Conservation (phyloP, 306 rosid genomes). For the Rosa lucieae region DNA sequence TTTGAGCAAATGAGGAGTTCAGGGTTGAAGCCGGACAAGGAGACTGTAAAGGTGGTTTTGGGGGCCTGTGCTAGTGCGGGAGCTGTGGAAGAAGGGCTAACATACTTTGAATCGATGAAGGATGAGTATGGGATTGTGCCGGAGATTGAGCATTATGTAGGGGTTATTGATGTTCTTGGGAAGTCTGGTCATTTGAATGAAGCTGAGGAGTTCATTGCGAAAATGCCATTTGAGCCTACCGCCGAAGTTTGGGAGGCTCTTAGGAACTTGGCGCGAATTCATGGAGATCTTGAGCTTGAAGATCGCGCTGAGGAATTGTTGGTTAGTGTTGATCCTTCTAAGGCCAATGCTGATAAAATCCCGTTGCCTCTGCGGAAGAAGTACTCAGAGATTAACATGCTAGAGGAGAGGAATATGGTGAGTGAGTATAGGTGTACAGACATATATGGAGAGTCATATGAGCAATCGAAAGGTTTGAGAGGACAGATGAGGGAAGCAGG, state of each 20-base stretch:
- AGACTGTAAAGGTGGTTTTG: slow-evolving; percentile 54
- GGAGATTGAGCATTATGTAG: slow-evolving; percentile 52
- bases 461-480: slow-evolving; percentile 60
- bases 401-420: slow-evolving; percentile 70
- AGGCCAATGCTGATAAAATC: slow-evolving; percentile 31
- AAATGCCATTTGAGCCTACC: slow-evolving; percentile 48
- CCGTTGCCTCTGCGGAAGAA: slow-evolving; percentile 53
- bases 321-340: slow-evolving; percentile 47
- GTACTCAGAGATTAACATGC: slow-evolving; percentile 65
- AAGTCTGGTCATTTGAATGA: slow-evolving; percentile 70
- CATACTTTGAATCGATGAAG: slow-evolving; percentile 49
- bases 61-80: slow-evolving; percentile 61
- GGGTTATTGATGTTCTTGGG: slow-evolving; percentile 55
- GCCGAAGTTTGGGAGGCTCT: slow-evolving; percentile 56
- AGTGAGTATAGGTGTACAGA: slow-evolving; percentile 42
- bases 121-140: slow-evolving; percentile 52
- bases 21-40: slow-evolving; percentile 47
- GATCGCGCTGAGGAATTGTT: slow-evolving; percentile 57
- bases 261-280: slow-evolving; percentile 44
- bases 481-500: slow-evolving; percentile 94
- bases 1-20: slow-evolving; percentile 56
- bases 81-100: slow-evolving; percentile 62
- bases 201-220: slow-evolving; percentile 65
- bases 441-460: slow-evolving; percentile 48
- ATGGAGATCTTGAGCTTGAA: slow-evolving; percentile 84